Evolutionary conservation across 805 yeast genomes (phyloP).

Genomic region (Saccharomycopsis javanensis): DNA sequence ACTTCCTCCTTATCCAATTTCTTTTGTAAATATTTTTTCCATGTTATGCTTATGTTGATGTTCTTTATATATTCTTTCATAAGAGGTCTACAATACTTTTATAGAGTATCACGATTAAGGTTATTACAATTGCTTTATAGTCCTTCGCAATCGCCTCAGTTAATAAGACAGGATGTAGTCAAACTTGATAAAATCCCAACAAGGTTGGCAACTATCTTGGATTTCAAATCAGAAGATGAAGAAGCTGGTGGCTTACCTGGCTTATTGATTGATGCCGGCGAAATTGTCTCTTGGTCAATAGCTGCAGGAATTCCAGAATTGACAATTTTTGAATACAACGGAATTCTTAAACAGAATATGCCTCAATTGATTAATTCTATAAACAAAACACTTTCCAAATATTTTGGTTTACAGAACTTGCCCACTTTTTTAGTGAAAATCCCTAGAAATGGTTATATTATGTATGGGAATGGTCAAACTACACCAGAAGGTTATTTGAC

Average conservation of each 20-base stretch:
- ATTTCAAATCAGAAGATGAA: conserved; percentile 62
- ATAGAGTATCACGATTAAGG: conserved; percentile 45
- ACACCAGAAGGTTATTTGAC: conserved; percentile 7
- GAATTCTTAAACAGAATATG: conserved; percentile 41
- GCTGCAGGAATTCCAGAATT: conserved; percentile 73
- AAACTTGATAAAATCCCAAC: conserved; percentile 69
- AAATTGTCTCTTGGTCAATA: conserved; percentile 77
- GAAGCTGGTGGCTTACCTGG: conserved; percentile 89
- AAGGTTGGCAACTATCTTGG: conserved; percentile 66
- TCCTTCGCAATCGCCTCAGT: conserved; percentile 68
- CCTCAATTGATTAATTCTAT: conserved; percentile 50
- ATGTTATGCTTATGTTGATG: conserved; percentile 39
- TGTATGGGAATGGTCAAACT: conserved; percentile 29
- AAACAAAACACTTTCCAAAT: conserved; percentile 48
- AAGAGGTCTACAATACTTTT: conserved; percentile 42
- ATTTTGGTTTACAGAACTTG: conserved; percentile 61
- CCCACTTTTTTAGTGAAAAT: conserved; percentile 55
- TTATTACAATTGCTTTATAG: conserved; percentile 56
- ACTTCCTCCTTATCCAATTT: conserved; percentile 5
- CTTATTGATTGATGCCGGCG: conserved; percentile 64
- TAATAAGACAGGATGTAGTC: conserved; percentile 74
- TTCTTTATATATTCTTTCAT: conserved; percentile 48
- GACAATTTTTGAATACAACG: conserved; percentile 72
- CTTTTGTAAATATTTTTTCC: conserved; percentile 31
- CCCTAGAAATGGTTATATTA: conserved; percentile 54